phyloP scores from a whole-genome alignment of 192 early-diverging fungal genomes.

The Diversispora epigaea region DNA sequence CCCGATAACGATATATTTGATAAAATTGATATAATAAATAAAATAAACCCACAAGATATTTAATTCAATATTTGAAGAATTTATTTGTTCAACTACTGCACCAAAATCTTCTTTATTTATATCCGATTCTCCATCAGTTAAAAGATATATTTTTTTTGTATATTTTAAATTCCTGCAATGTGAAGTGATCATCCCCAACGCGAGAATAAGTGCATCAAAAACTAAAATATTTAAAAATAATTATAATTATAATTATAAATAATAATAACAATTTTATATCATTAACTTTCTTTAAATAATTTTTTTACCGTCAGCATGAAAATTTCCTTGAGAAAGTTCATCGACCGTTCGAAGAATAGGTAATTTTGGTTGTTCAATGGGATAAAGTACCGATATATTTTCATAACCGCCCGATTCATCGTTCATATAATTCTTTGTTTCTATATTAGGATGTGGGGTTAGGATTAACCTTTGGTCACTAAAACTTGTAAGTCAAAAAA shows the following conservation, averaged over 20 bases:
- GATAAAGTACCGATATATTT: conserved; percentile 40
- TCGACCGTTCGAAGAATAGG: conserved; percentile 52
- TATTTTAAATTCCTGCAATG: conserved; percentile 64
- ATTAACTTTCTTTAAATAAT: background rate
- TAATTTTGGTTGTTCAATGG: conserved; percentile 46
- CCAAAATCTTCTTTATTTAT: conserved; percentile 52
- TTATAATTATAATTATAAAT: conserved; percentile 26
- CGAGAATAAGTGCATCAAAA: conserved; percentile 64
- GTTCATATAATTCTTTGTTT: conserved; percentile 54
- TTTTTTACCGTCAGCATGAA: conserved; percentile 55
- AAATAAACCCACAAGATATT: conserved; percentile 54
- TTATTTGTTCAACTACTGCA: conserved; percentile 36
- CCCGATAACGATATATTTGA: background rate
- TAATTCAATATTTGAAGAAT: conserved; percentile 37
- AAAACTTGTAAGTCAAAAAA: background rate
- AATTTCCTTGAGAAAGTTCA: conserved; percentile 42
- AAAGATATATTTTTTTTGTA: conserved; percentile 62
- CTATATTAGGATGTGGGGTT: conserved; percentile 33
- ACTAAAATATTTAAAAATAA: conserved; percentile 43
- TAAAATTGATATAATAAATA: background rate
- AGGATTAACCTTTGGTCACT: background rate
- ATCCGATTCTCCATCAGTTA: conserved; percentile 58
- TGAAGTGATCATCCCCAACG: conserved; percentile 51
- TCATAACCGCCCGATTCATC: conserved; percentile 40
- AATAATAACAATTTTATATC: background rate